Percentiles rank a stretch among this genome's conserved stretches.
Evolutionary conservation across 805 yeast genomes (phyloP).

Genomic region (Zygosaccharomyces pseudorouxii): DNA sequence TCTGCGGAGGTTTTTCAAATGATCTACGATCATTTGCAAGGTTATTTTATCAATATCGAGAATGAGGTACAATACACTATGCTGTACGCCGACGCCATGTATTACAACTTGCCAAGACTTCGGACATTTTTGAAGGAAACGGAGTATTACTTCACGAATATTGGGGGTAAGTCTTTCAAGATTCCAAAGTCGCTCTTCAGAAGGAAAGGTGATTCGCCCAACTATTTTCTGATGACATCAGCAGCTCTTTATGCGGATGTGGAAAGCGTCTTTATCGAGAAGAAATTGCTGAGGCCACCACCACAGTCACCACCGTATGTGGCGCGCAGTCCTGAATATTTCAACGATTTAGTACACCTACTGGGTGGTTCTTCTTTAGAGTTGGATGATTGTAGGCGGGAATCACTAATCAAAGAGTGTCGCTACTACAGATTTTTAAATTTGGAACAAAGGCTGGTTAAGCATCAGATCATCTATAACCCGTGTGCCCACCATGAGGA

Average conservation of each 20-base stretch:
- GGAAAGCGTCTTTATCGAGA: constrained; percentile 36
- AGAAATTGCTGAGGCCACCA: constrained; percentile 67
- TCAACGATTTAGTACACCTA: constrained; percentile 49
- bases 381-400: constrained; percentile 54
- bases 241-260: constrained; percentile 50
- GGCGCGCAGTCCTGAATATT: constrained; percentile 50
- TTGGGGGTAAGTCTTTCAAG: constrained; percentile 59
- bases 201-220: constrained; percentile 67
- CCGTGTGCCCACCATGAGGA: constrained; percentile 52
- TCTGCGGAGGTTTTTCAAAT: constrained; percentile 62
- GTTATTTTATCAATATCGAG: constrained; percentile 61
- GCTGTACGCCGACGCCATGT: constrained; percentile 64
- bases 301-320: constrained; percentile 56
- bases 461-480: constrained; percentile 46
- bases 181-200: constrained; percentile 52
- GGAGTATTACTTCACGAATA: constrained; percentile 48
- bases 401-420: constrained; percentile 60
- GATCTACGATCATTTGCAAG: constrained; percentile 72
- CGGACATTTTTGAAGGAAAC: constrained; percentile 45
- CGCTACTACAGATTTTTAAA: constrained; percentile 70
- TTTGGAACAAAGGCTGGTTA: constrained; percentile 65
- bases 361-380: constrained; percentile 51
- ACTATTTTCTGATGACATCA: constrained; percentile 64
- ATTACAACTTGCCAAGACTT: constrained; percentile 60
- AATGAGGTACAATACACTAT: constrained; percentile 58